phyloP scores from a whole-genome alignment of 2,329 filamentous ascomycete species.

The Penicillium sp. region DNA sequence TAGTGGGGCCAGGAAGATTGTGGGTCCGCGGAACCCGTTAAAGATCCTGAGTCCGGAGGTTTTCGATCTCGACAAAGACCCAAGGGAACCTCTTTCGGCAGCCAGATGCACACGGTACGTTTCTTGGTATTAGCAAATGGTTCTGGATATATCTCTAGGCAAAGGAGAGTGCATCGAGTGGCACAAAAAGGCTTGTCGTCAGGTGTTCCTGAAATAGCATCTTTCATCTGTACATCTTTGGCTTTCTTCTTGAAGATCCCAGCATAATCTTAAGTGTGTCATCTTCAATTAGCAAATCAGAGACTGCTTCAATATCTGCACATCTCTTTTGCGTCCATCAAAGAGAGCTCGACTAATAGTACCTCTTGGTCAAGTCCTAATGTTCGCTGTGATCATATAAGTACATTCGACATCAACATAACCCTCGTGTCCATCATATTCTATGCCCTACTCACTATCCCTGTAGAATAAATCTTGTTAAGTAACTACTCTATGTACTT shows the following conservation, averaged over 20 bases:
- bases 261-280: not conserved
- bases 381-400: no score
- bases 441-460: not conserved
- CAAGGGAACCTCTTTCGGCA: not conserved
- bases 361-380: no score
- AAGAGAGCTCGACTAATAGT: no score
- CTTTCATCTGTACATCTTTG: not conserved
- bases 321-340: no score
- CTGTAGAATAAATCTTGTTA: not conserved
- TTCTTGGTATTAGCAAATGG: not conserved
- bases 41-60: not conserved
- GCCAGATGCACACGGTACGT: not conserved
- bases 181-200: not conserved
- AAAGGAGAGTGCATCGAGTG: not conserved
- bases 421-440: not conserved
- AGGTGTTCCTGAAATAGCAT: not conserved
- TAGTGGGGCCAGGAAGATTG: slow-evolving; percentile 25
- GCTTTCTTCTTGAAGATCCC: no score
- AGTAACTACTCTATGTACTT: not conserved
- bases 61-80: not conserved
- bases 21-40: not conserved
- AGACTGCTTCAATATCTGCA: not conserved
- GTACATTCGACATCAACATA: not conserved
- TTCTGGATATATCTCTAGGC: not conserved
- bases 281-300: not conserved